Evolutionary conservation across 768 basidiomycete genomes (phyloP).

Genomic region (Pluteus cervinus): DNA sequence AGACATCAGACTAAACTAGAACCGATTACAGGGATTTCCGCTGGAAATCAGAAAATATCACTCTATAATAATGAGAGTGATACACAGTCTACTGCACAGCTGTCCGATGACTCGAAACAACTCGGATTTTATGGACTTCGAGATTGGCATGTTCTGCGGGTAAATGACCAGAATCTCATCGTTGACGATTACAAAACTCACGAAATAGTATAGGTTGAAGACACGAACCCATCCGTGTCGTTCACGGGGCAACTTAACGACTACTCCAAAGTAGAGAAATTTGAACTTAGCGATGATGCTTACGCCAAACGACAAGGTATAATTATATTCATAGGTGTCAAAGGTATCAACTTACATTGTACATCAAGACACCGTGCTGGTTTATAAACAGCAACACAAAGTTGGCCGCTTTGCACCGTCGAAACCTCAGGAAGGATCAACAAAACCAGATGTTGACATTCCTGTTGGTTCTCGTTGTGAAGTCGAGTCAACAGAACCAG

Average conservation of each 20-base stretch:
- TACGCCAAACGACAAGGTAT: slow-evolving; percentile 79
- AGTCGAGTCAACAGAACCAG: slow-evolving; percentile 66
- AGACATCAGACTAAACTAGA: slow-evolving; percentile 67
- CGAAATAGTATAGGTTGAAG: slow-evolving; percentile 45
- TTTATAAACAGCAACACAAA: slow-evolving; percentile 81
- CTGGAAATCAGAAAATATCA: slow-evolving; percentile 61
- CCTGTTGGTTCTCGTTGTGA: slow-evolving; percentile 74
- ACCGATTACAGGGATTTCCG: slow-evolving; percentile 85
- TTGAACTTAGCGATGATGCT: slow-evolving; percentile 76
- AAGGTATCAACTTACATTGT: slow-evolving; percentile 1
- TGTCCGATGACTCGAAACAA: slow-evolving; percentile 62
- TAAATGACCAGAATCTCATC: slow-evolving; percentile 23
- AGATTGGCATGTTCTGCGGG: slow-evolving; percentile 80
- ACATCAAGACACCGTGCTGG: slow-evolving; percentile 78
- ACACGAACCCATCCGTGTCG: slow-evolving; percentile 69
- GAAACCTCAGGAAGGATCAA: slow-evolving; percentile 19
- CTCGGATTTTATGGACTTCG: slow-evolving; percentile 71
- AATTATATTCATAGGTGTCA: slow-evolving; percentile 6
- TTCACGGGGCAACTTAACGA: slow-evolving; percentile 84
- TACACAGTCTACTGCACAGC: slow-evolving; percentile 37
- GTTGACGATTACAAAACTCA: neutral
- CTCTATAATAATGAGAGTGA: slow-evolving; percentile 57
- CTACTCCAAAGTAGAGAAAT: slow-evolving; percentile 84
- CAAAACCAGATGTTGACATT: too few relatives aligned
- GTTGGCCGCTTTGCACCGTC: slow-evolving; percentile 82